A percentile compares a stretch with the other conserved stretches of the same genome.
Evolutionary conservation across 352 stramenopile species (phyloP).

Genomic region (Phytophthora sp.): DNA sequence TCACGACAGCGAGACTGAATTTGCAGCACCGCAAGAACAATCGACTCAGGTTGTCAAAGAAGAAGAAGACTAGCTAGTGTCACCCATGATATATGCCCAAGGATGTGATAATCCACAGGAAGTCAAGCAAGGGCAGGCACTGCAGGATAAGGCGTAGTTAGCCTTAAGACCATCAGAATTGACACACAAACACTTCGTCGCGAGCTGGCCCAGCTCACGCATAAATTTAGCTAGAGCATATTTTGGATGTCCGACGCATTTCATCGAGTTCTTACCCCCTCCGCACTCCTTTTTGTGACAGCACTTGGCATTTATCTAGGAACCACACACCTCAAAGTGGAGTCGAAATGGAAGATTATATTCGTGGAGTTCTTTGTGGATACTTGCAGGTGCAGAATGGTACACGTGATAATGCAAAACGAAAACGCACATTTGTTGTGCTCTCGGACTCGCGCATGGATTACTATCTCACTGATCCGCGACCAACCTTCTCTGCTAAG

Average conservation of each 20-base stretch:
- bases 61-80: not conserved
- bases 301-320: not conserved
- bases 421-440: slow-evolving; percentile 70
- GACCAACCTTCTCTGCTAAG: slow-evolving; percentile 59
- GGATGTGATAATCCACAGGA: too few species aligned
- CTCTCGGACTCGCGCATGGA: slow-evolving; percentile 80
- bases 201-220: not conserved
- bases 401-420: slow-evolving; percentile 50
- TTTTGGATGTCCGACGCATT: too few species aligned
- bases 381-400: slow-evolving; percentile 71
- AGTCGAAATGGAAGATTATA: slow-evolving; percentile 83
- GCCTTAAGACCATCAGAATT: not conserved
- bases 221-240: slow-evolving; percentile 33
- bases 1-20: slow-evolving; percentile 8
- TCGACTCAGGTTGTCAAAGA: not conserved
- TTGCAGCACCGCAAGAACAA: not conserved
- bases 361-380: slow-evolving; percentile 68
- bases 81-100: too few species aligned
- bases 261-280: slow-evolving; percentile 17
- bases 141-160: not conserved
- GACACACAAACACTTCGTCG: not conserved
- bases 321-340: too few species aligned
- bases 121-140: not conserved
- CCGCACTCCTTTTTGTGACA: not conserved
- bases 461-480: slow-evolving; percentile 70